Base-by-base conservation (phyloP, 768 basidiomycete species). In the Coprinopsis sp. region DNA sequence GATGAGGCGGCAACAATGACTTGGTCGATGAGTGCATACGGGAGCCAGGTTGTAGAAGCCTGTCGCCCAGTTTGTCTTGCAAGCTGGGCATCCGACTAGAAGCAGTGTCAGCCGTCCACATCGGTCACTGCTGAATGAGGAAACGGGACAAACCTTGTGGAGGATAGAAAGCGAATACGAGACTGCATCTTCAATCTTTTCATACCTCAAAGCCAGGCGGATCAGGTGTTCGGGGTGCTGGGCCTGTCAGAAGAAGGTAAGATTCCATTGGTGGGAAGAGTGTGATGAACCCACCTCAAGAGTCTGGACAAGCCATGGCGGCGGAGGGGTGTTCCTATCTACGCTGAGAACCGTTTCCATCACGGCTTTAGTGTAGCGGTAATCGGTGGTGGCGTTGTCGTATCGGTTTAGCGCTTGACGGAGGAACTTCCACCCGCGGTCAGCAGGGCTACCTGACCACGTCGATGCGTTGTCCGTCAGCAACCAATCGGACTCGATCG, bases 371-470 rank as follows among this genome's bases (percentile, higher is more conserved):
- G 77, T 77, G 61, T 96, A 95, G 47, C 74, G 74, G 65, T 76
- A 83, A 59, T 91, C 82, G 12, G 80, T 88, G 42, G 80, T 76
- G 16, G 69, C 56, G 10, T 71, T 71, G 59, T 99, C 95, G 55
- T 96, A 79, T 38, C 84, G 79, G 47, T 84, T 79, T 51, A 97
- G 71, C 16, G 84, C 77, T 53, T 82, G 74, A 52, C 91, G 86
- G 36, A 99, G 76, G 62, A 92, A 92, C 58, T 87, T 77, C 89
- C 93, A 93, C 4, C 84, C 91, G 51, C 87, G 78, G 53, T 89
- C 84, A 28, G 82, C 76, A 14, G 82, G 71, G 5, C 86, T 77
- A 3, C 94, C 94, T 16, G 86, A 77, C 85, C 95, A 95, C 0
- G 87, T 84, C 2, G 82, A 75, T 8, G 89, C 76, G 49, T 83